Evolutionary conservation across 2,329 filamentous ascomycete species (phyloP), one percentile per base, ranked within the genome.

Genomic region (Colletotrichum chlorophyti): DNA sequence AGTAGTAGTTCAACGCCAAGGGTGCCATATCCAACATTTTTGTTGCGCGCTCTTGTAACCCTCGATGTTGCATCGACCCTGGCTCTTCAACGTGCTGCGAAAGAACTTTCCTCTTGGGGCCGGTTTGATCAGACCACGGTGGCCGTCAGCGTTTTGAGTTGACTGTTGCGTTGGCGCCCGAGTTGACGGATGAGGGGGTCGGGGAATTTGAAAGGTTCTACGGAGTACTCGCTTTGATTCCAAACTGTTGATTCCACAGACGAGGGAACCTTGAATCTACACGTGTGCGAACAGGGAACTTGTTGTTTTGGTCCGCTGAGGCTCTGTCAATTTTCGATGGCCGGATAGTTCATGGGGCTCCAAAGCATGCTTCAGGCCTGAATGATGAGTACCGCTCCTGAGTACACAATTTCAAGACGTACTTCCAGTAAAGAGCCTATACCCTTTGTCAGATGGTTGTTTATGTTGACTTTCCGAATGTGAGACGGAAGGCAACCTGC

Each of bases 1-100:
- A n/a, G 41, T 37, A 12, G 35, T 24, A 9, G 21, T 26, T 24
- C 27, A 27, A 48, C 21, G 32, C 32, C 57, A 60, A 57, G 52
- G 57, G 47, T 60, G 51, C 38, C 32, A 43, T 50, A 57, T 46
- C 54, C 57, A 57, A 57, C 51, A 27, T 34, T 57, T 50, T 58
- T 38, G 15, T 41, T 2, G 15, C 23, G 14, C 29, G 27, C 34
- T 14, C 17, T 40, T n/a, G 15, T 15, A 17, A 15, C 31, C 29
- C 19, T 31, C 19, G 31, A 31, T 31, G 51, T 55, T 53, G 31
- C 43, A 49, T 60, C n/a, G n/a, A n/a, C n/a, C n/a, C n/a, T n/a
- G n/a, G n/a, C n/a, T n/a, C n/a, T n/a, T n/a, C n/a, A n/a, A n/a
- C n/a, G n/a, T n/a, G n/a, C n/a, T n/a, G n/a, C n/a, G n/a, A n/a